Evolutionary conservation across 805 yeast genomes (phyloP), one percentile per base, ranked within the genome.

Genomic region (Candida sphagnicola): DNA sequence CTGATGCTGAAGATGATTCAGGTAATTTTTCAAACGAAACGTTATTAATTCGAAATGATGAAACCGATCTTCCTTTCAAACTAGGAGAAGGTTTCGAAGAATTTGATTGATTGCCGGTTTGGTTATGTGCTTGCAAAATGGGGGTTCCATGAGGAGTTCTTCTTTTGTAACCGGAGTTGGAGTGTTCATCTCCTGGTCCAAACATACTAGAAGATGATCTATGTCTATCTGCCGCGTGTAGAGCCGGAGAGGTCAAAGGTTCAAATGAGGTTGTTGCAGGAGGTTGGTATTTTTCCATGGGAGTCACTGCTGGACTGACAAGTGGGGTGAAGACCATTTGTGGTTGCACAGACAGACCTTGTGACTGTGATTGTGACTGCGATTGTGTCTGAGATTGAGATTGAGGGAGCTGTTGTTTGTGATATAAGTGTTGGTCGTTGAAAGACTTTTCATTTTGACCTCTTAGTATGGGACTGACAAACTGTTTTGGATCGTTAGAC

Each of bases 281-380:
- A 6, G 52, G 57, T 25, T 43, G 47, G 30, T 53, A 59, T 25
- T 51, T 46, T 15, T 74, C 87, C 50, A 72, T 49, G 1, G 88
- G 88, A 2, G 88, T 77, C 12, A 79, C 83, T 8, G 85, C 81
- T 0, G 95, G 95, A 2, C 90, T 82, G 1, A 82, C 76, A 43
- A 85, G 66, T 0, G 95, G 93, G 1, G 93, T 85, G 59, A 82
- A 85, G 4, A 76, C 76, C 35, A 76, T 77, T 43, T 77, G 82
- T 1, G 82, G 79, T 31, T 78, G 60, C 2, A 77, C 68, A 39
- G 63, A 66, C 23, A 51, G 61, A 31, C 35, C 51, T 10, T 47
- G 56, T 5, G 53, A 46, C 24, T 21, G 24, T 6, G 24, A 6
- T 10, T 6, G 24, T 18, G 40, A 36, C 11, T 41, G 28, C 4